Base-by-base conservation (phyloP, 345 rosid genomes). In the Isatis tinctoria region DNA sequence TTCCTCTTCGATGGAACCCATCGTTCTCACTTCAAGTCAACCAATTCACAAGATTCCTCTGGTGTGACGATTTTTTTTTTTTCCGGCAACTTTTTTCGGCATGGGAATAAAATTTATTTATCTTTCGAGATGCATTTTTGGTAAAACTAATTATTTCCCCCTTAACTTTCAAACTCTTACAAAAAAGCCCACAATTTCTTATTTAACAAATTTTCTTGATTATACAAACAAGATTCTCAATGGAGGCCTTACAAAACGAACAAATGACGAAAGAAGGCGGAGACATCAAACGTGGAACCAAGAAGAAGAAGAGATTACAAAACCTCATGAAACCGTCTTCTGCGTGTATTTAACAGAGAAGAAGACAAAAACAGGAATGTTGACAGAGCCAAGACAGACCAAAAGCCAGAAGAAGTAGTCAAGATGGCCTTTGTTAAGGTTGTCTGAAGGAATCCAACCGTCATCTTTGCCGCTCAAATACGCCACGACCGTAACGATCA, bases 361-460 rank as follows among this genome's bases (percentile, higher is more conserved):
- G 20, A 80, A 76, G 54, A 82, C n/a, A 65, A 87, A 93, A 16
- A 82, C 61, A 32, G 78, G 33, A 84, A 88, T 48, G 79, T 93
- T 93, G 0, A 77, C 9, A 72, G 73, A 54, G 65, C 97, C 86
- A 36, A 93, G 87, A 32, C 84, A 88, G 8, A 86, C 93, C 71
- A 90, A 69, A 48, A 90, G 84, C 96, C 91, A 89, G 83, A 91
- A 93, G 78, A 78, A 91, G 59, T 89, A 89, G 64, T 91, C 97
- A 4, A 91, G 89, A 73, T 91, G 97, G 2, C 97, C 97, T 63
- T 83, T 57, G 26, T 93, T 89, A 81, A 93, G 81, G 82, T 93
- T 89, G 51, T 91, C 86, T 7, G 78, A 67, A 0, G 93, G 90
- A 45, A 89, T 91, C 98, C 98, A 93, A 53, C 97, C 90, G 3